Percentiles rank a stretch among this genome's conserved stretches.
These are phyloP conservation scores for Dichomitus squalens DNA, from an alignment of 1,284 basidiomycete genomes.

Conservation along the genomic window DNA sequence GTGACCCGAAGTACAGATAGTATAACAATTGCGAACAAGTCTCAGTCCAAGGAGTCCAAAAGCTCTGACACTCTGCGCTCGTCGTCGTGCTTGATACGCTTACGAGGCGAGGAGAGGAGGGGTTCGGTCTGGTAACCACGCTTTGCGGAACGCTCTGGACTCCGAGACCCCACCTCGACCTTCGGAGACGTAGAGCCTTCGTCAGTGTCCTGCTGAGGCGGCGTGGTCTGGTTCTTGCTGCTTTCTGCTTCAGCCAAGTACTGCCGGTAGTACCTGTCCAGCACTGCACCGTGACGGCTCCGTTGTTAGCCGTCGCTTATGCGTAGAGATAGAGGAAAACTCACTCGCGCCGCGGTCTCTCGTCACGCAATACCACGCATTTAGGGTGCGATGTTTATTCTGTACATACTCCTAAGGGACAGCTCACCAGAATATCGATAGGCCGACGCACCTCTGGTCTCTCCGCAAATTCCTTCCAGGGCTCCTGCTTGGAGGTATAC, in stretches of 20 bases:
- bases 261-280: neutral
- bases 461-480: constrained; percentile 15
- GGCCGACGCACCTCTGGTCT: constrained; percentile 7
- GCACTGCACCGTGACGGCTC: neutral
- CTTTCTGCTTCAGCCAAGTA: neutral
- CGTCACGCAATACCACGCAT: neutral
- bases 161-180: neutral
- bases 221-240: neutral
- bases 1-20: neutral
- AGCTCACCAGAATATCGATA: neutral
- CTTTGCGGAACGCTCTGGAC: neutral
- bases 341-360: neutral
- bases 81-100: neutral
- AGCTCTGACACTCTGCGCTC: neutral
- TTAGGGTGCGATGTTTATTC: neutral
- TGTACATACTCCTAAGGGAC: neutral
- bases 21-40: neutral
- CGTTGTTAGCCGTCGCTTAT: neutral
- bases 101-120: neutral
- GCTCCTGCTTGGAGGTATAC: neutral
- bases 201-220: neutral
- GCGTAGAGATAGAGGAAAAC: neutral
- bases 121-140: neutral
- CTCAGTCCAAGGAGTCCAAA: neutral
- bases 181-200: neutral